Conservation (phyloP, 768 basidiomycete species). For the Trichaptum fuscoviolaceum region DNA sequence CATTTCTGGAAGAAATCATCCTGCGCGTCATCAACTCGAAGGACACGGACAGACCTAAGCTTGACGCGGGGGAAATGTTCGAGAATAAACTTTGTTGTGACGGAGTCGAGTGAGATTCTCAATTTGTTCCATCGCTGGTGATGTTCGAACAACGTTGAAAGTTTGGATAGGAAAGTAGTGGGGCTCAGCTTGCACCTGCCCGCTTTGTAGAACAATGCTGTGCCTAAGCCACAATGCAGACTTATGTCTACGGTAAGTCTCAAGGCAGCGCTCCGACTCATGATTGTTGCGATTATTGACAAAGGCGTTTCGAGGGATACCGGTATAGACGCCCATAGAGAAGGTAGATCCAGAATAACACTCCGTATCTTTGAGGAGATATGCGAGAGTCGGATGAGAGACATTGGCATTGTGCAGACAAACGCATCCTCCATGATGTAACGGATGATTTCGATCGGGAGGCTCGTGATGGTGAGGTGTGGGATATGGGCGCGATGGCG, state of each 20-base stretch:
- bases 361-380: not conserved
- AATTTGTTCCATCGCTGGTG: too few species aligned
- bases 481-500: not conserved
- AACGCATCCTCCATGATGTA: not conserved
- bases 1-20: too few species aligned
- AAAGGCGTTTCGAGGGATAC: not conserved
- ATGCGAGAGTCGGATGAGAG: not conserved
- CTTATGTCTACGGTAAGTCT: not conserved
- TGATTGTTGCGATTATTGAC: not conserved
- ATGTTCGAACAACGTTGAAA: too few species aligned
- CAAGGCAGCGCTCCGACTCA: not conserved
- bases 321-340: not conserved
- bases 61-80: too few species aligned
- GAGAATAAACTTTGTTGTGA: too few species aligned
- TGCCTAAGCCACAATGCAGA: too few species aligned
- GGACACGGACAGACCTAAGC: too few species aligned
- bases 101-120: too few species aligned
- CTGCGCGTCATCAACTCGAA: too few species aligned
- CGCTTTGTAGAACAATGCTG: too few species aligned
- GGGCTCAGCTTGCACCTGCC: too few species aligned
- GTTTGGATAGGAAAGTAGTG: too few species aligned
- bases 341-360: not conserved
- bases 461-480: not conserved
- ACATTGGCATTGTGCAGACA: not conserved
- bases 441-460: not conserved